Evolutionary conservation across 1,139 yeast species (phyloP).

Genomic region (Nakaseomyces delphensis): DNA sequence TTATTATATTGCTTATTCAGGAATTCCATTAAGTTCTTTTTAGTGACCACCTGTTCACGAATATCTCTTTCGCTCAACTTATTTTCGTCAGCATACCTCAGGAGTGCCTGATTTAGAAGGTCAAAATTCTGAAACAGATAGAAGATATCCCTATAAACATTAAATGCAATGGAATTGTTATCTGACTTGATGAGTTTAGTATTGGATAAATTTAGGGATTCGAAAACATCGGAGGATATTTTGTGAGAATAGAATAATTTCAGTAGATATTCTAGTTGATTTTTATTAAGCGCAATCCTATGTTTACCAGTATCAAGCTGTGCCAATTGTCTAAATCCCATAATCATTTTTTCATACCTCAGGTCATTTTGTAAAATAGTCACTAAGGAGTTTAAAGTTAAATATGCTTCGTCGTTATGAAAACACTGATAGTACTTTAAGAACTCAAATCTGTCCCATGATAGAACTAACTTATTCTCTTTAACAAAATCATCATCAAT

Average conservation of each 20-base stretch:
- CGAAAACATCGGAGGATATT: conserved; percentile 32
- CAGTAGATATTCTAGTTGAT: conserved; percentile 30
- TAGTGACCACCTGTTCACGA: conserved; percentile 28
- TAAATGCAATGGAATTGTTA: conserved; percentile 30
- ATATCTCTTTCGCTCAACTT: conserved; percentile 25
- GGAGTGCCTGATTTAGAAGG: conserved; percentile 32
- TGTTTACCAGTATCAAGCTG: conserved; percentile 23
- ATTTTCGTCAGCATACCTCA: conserved; percentile 30
- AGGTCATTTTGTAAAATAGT: conserved; percentile 34
- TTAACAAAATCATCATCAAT: conserved; percentile 28
- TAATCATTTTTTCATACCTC: conserved; percentile 29
- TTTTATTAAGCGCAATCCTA: conserved; percentile 29
- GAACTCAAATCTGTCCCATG: conserved; percentile 31
- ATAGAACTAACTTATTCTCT: conserved; percentile 25
- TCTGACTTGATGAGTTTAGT: conserved; percentile 24
- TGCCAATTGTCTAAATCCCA: conserved; percentile 26
- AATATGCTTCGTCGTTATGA: conserved; percentile 18
- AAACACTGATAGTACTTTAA: conserved; percentile 25
- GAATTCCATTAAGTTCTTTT: conserved; percentile 32
- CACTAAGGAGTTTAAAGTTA: conserved; percentile 31
- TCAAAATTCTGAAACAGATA: conserved; percentile 35
- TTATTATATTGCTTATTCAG: conserved; percentile 32
- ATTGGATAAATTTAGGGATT: conserved; percentile 30
- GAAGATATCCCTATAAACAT: conserved; percentile 34
- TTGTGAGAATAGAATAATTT: conserved; percentile 32